phyloP scores from a whole-genome alignment of 139 green algal genomes.

The Closterium sp. region DNA sequence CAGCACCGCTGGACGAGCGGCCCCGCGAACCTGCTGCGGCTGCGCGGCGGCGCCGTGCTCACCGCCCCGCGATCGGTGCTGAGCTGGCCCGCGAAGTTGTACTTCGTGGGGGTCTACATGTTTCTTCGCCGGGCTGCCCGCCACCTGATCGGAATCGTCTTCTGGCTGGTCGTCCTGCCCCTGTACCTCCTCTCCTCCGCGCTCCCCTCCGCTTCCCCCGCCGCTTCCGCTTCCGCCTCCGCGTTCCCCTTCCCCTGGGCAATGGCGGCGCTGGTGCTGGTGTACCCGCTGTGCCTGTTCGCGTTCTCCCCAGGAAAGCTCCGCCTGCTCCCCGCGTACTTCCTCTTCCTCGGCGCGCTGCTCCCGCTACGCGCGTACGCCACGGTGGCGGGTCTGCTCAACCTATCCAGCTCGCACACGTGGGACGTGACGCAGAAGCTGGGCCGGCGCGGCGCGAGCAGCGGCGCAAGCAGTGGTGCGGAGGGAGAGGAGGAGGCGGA shows the following conservation, averaged over 20 bases:
- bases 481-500: neutral
- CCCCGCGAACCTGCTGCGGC: conserved; percentile 15
- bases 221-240: neutral
- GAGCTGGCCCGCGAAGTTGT: conserved; percentile 10
- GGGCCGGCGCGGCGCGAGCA: neutral
- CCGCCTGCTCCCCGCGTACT: conserved; percentile 9
- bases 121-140: conserved; percentile 4
- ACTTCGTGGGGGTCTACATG: conserved; percentile 37
- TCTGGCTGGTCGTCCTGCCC: conserved; percentile 13
- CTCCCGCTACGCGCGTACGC: conserved; percentile 2
- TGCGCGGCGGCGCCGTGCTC: neutral
- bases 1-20: conserved; percentile 38
- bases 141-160: neutral
- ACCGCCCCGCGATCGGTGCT: neutral
- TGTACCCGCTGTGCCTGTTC: conserved; percentile 24
- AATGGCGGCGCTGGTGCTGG: neutral
- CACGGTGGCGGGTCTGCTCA: neutral
- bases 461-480: neutral
- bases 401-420: conserved; percentile 20
- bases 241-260: conserved; percentile 1
- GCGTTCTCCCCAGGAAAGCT: conserved; percentile 18
- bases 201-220: neutral
- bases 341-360: conserved; percentile 9
- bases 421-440: conserved; percentile 41
- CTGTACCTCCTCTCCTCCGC: neutral